Percentiles rank a stretch among this genome's conserved stretches.
Conservation (phyloP, 257 asterid genomes). For the Plectranthus barbatus region DNA sequence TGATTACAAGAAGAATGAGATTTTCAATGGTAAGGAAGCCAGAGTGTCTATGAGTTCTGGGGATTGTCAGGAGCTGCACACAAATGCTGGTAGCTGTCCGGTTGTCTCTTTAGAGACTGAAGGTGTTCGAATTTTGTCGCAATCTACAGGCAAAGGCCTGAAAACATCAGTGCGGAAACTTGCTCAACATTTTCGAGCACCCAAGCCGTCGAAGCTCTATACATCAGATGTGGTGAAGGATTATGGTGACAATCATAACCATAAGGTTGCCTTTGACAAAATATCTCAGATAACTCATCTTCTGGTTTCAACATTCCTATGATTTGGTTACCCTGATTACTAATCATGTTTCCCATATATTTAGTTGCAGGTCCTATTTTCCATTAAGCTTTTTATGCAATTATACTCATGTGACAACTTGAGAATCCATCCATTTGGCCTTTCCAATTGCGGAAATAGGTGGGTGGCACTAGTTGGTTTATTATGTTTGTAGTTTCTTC, state of each 20-base stretch:
- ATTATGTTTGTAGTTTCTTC: background rate
- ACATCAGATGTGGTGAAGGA: conserved; percentile 23
- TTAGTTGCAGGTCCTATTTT: conserved; percentile 28
- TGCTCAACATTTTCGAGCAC: conserved; percentile 40
- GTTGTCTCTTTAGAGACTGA: conserved; percentile 29
- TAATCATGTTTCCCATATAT: conserved; percentile 1
- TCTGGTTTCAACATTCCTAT: background rate
- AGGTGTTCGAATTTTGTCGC: conserved; percentile 16
- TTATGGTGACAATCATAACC: conserved; percentile 21
- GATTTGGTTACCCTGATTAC: background rate
- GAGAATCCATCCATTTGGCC: conserved; percentile 48
- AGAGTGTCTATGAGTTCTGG: conserved; percentile 23
- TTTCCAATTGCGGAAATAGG: conserved; percentile 55
- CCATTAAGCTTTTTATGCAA: conserved; percentile 40
- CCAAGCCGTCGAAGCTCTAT: conserved; percentile 35
- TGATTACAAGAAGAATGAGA: conserved; percentile 26
- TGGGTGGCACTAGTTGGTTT: conserved; percentile 9
- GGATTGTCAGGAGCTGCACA: conserved; percentile 14
- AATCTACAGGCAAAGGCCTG: conserved; percentile 27
- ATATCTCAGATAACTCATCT: background rate
- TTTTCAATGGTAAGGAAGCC: conserved; percentile 20
- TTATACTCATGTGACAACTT: conserved; percentile 28
- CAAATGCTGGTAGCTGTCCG: conserved; percentile 12
- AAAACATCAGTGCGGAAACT: conserved; percentile 45
- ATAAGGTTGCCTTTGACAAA: conserved; percentile 25